phyloP scores from a whole-genome alignment of 2,329 filamentous ascomycete species.

The Fusarium ambrosium region DNA sequence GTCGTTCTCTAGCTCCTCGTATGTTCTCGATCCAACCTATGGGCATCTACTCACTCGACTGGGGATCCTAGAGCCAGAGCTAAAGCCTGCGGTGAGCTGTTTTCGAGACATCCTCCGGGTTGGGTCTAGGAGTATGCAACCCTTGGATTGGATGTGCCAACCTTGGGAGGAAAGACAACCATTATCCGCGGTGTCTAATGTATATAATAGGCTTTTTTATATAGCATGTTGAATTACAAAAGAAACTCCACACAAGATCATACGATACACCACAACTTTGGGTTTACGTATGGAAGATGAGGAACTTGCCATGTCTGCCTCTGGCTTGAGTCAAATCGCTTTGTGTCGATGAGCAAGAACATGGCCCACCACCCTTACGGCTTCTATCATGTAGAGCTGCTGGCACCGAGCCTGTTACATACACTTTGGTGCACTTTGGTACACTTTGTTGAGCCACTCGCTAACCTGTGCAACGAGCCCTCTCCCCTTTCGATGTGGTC shows the following conservation, averaged over 20 bases:
- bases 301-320: neutral
- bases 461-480: neutral
- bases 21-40: slow-evolving; percentile 1
- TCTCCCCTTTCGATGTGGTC: neutral
- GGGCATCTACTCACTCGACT: slow-evolving; percentile 6
- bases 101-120: neutral
- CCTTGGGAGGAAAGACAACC: neutral
- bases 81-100: neutral
- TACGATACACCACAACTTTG: neutral
- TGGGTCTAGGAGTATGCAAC: neutral
- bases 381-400: neutral
- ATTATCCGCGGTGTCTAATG: neutral
- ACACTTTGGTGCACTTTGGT: neutral
- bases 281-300: neutral
- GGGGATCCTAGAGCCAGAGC: slow-evolving; percentile 6
- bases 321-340: neutral
- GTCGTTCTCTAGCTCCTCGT: slow-evolving; percentile 7
- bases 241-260: neutral
- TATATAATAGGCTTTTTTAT: neutral
- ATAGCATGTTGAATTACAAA: neutral
- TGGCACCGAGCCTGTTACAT: neutral
- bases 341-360: neutral
- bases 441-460: neutral
- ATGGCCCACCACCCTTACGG: neutral
- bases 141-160: neutral